phyloP scores from a whole-genome alignment of 768 basidiomycete species.

The Suillus hirtellus region DNA sequence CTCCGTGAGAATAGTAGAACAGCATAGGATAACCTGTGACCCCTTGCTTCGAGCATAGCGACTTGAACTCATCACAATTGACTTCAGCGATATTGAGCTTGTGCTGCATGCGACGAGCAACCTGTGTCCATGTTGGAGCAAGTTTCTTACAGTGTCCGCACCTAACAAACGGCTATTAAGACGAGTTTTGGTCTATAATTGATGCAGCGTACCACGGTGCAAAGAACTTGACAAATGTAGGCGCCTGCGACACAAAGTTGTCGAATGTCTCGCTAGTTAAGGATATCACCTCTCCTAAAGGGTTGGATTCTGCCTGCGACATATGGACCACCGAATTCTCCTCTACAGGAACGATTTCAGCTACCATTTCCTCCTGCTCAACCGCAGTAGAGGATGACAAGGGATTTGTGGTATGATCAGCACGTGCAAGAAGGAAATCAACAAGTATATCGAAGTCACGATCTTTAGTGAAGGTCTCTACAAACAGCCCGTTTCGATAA shows the following conservation, averaged over 20 bases:
- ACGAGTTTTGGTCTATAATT: not conserved
- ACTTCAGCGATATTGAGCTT: constrained; percentile 82
- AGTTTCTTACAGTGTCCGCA: constrained; percentile 97
- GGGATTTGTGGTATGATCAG: constrained; percentile 26
- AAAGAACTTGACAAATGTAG: constrained; percentile 77
- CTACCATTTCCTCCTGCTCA: constrained; percentile 10
- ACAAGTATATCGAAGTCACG: constrained; percentile 57
- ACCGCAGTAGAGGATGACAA: constrained; percentile 9
- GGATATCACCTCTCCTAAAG: constrained; percentile 26
- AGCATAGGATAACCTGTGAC: constrained; percentile 86
- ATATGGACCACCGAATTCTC: constrained; percentile 21
- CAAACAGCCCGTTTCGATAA: constrained; percentile 63
- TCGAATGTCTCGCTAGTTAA: constrained; percentile 39
- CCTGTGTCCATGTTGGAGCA: constrained; percentile 75
- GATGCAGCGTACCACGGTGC: constrained; percentile 71
- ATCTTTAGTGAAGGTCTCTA: constrained; percentile 55
- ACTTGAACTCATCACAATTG: constrained; percentile 78
- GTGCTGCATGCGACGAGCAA: constrained; percentile 69
- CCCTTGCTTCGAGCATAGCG: constrained; percentile 63
- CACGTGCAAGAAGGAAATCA: constrained; percentile 53
- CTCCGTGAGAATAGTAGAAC: constrained; percentile 60
- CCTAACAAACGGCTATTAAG: constrained; percentile 35
- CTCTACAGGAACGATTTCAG: constrained; percentile 5
- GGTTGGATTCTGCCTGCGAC: constrained; percentile 20
- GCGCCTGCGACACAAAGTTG: constrained; percentile 42